Conservation (phyloP, 176 grass and related monocot genomes). For the Chrysopogon serrulatus region DNA sequence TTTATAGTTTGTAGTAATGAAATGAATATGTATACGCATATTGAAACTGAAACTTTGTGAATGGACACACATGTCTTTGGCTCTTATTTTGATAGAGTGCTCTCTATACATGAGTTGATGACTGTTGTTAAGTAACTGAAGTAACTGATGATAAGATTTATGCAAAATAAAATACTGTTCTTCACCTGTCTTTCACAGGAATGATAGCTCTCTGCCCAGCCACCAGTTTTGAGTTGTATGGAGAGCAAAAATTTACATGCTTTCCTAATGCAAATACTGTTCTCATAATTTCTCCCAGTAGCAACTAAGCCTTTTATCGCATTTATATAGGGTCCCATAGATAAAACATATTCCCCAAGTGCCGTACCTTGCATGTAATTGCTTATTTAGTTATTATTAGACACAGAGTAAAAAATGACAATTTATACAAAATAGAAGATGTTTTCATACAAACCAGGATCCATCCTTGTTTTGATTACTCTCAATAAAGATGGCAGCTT, state of each 20-base stretch:
- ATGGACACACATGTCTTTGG: no score
- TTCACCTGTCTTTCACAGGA: neutral
- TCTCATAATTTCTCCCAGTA: slow-evolving; percentile 1
- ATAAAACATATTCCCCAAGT: slow-evolving; percentile 22
- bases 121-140: neutral
- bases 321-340: slow-evolving; percentile 12
- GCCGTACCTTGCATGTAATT: slow-evolving; percentile 6
- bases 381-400: neutral
- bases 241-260: slow-evolving; percentile 16
- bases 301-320: neutral
- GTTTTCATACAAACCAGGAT: neutral
- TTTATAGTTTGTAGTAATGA: no score
- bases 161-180: neutral
- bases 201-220: slow-evolving; percentile 16
- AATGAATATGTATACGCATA: neutral
- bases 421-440: neutral
- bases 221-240: slow-evolving; percentile 6
- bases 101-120: no score
- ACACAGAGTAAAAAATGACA: neutral
- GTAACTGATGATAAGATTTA: neutral
- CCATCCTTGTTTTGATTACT: neutral
- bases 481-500: neutral
- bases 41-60: neutral
- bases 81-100: no score
- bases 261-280: neutral